Evolutionary conservation across 139 green algal species (phyloP).

Genomic region (Auxenochlorella pyrenoidosa): DNA sequence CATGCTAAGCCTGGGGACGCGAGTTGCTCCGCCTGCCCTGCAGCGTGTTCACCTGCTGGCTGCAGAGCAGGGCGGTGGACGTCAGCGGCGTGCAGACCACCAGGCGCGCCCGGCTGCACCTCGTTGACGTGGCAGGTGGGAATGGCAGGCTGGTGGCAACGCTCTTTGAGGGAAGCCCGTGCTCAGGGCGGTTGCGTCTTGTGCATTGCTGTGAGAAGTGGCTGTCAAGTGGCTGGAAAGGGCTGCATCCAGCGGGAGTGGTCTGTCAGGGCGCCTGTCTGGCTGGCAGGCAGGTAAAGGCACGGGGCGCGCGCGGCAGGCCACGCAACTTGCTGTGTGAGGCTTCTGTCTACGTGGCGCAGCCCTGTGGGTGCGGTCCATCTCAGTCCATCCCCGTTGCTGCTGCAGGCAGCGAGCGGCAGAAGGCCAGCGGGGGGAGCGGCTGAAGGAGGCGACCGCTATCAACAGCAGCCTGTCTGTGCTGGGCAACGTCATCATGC

Average conservation of each 20-base stretch:
- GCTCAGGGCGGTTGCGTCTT: no score
- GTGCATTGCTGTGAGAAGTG: no score
- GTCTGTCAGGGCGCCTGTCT: no score
- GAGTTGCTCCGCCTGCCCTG: neutral
- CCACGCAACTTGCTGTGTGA: no score
- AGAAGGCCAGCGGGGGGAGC: constrained; percentile 80
- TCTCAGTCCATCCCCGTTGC: neutral
- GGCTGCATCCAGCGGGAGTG: no score
- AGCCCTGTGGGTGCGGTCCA: no score
- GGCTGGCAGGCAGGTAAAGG: no score
- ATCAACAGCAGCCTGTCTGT: constrained; percentile 93
- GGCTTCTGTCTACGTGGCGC: no score
- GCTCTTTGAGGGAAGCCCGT: no score
- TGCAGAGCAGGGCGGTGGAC: constrained; percentile 60
- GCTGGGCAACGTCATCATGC: constrained; percentile 93
- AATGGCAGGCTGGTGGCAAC: neutral
- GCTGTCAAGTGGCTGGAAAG: no score
- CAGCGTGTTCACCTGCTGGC: constrained; percentile 84
- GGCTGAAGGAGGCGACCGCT: constrained; percentile 90
- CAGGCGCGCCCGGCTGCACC: constrained; percentile 80
- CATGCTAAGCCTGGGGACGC: no score
- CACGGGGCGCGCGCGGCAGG: no score
- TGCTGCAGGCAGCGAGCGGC: constrained; percentile 90
- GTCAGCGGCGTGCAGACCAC: constrained; percentile 64
- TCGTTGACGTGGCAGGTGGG: constrained; percentile 94